A percentile compares a stretch with the other conserved stretches of the same genome.
These are phyloP conservation scores for Pichia scutulata DNA, from an alignment of 805 yeast species.

Conservation along the genomic window DNA sequence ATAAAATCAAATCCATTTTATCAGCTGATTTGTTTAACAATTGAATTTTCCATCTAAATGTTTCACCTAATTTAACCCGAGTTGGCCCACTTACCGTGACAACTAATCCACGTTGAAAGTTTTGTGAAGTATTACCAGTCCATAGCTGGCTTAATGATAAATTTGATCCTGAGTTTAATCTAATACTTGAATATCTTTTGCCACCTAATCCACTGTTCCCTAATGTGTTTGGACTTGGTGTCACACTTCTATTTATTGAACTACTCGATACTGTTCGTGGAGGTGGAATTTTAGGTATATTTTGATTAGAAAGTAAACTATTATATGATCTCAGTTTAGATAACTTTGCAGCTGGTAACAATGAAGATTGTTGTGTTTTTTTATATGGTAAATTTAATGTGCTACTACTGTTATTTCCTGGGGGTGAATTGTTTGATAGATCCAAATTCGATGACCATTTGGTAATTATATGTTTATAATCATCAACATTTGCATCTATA, in stretches of 20 bases:
- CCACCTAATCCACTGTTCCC: constrained; percentile 6
- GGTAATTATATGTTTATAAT: constrained; percentile 20
- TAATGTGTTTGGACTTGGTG: neutral
- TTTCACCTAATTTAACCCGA: constrained; percentile 50
- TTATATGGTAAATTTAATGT: neutral
- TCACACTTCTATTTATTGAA: neutral
- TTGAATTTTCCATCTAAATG: constrained; percentile 56
- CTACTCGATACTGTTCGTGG: neutral
- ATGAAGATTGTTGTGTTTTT: neutral
- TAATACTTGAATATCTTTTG: constrained; percentile 10
- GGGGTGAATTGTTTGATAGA: constrained; percentile 11
- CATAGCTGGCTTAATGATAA: constrained; percentile 13
- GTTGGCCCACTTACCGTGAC: constrained; percentile 59
- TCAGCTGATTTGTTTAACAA: constrained; percentile 52
- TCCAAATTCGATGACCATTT: constrained; percentile 34
- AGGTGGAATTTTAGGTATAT: constrained; percentile 4
- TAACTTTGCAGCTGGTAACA: constrained; percentile 12
- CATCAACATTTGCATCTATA: constrained; percentile 17
- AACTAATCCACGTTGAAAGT: constrained; percentile 8
- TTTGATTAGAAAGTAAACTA: constrained; percentile 19
- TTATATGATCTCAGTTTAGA: constrained; percentile 14
- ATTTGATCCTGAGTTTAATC: constrained; percentile 17
- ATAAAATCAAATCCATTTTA: constrained; percentile 45
- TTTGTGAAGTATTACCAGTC: constrained; percentile 11
- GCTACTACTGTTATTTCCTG: constrained; percentile 2